Base-by-base conservation (phyloP, 768 basidiomycete genomes). In the Pseudohyphozyma bogoriensis region DNA sequence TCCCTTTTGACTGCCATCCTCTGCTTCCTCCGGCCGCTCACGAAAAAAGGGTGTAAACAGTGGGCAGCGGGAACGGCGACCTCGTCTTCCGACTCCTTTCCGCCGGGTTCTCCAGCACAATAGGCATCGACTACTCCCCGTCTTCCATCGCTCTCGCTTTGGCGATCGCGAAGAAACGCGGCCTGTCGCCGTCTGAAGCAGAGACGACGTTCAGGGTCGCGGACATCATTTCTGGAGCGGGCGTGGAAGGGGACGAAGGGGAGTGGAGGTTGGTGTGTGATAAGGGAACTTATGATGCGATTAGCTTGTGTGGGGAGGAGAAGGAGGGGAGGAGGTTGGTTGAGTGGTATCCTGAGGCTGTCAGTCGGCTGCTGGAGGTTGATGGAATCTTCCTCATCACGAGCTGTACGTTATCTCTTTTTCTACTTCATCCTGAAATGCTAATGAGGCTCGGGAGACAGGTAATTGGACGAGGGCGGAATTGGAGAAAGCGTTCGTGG, bases 221-320 rank as follows among this genome's bases (percentile, higher is more conserved):
- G 15, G 69, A 70, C 59, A 59, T 70, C 24, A 46, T 66, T 31
- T 37, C 56, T 1, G 59, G 51, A n/a, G 60, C 50, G 5, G 37
- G 58, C 2, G 57, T 47, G 16, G 29, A 51, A 18, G 35, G 63
- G 1, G 70, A 69, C 26, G 35, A 58, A n/a, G n/a, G 15, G 69
- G 37, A 60, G 29, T 77, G 73, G 72, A 76, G 76, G 59, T 53
- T 76, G 18, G 69, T 76, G 3, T 51, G 73, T 55, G 74, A 76
- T 63, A 77, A 77, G 66, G 77, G 77, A 7, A 78, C 77, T 3
- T 78, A 72, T 62, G 77, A 78, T 63, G 77, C 76, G 8, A 64
- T 78, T 16, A 71, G 73, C 52, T 63, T 77, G 22, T 67, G 62
- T 18, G 64, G 71, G 32, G 72, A 73, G 24, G 47, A 33, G 8